Conservation (phyloP, 2,329 filamentous ascomycete species). For the Aspergillus arachidicola region DNA sequence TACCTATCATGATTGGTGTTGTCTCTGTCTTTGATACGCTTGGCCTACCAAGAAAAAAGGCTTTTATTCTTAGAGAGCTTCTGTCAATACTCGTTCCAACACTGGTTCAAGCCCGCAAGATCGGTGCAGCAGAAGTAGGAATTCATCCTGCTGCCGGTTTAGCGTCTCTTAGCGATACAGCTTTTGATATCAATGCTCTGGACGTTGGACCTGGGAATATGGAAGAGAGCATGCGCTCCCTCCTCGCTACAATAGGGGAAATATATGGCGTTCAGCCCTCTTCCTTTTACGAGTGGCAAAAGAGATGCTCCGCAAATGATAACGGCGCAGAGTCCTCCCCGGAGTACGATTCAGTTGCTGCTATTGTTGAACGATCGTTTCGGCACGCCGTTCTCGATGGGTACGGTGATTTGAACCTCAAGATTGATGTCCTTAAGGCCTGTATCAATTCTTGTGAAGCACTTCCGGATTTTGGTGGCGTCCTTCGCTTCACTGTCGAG, state of each 20-base stretch:
- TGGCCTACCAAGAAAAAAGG: conserved; percentile 84
- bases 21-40: conserved; percentile 80
- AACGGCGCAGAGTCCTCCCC: conserved; percentile 18
- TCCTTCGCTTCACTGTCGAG: conserved; percentile 84
- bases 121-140: conserved; percentile 92
- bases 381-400: conserved; percentile 48
- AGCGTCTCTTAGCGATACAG: conserved; percentile 65
- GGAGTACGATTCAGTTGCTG: conserved; percentile 39
- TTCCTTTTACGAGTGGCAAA: conserved; percentile 37
- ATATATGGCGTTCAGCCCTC: conserved; percentile 45
- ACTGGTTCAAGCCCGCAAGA: conserved; percentile 85
- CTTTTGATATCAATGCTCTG: conserved; percentile 47
- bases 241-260: conserved; percentile 42
- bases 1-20: conserved; percentile 81
- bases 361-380: conserved; percentile 49
- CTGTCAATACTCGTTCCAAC: conserved; percentile 80
- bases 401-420: conserved; percentile 78
- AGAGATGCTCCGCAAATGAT: conserved; percentile 25
- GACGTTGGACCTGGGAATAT: conserved; percentile 46
- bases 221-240: conserved; percentile 43
- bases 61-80: conserved; percentile 83
- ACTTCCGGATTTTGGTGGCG: conserved; percentile 84
- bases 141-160: conserved; percentile 91
- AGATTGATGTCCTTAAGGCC: conserved; percentile 83
- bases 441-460: conserved; percentile 95